Conservation (phyloP, 176 grass and related monocot genomes). For the Areca catechu region DNA sequence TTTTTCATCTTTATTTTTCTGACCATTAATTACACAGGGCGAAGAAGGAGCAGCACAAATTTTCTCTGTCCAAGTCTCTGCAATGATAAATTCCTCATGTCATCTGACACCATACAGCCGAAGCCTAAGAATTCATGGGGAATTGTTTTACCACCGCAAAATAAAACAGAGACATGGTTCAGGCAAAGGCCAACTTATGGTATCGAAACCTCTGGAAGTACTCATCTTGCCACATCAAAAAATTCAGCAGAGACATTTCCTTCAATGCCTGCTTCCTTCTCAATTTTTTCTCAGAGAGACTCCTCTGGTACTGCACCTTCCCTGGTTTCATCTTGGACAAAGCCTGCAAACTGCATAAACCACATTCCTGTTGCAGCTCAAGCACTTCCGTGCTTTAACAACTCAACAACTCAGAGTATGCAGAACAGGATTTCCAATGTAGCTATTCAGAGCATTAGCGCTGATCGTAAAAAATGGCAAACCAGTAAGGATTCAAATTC, state of each 20-base stretch:
- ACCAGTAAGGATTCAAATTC: constrained; percentile 8
- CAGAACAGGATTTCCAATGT: constrained; percentile 12
- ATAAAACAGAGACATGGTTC: constrained; percentile 15
- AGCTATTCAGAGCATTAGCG: constrained; percentile 24
- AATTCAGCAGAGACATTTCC: background rate
- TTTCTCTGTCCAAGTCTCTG: constrained; percentile 27
- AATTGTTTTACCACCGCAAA: constrained; percentile 16
- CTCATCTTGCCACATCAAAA: background rate
- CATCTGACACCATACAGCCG: constrained; percentile 22
- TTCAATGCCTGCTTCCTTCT: no score
- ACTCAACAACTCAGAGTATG: constrained; percentile 19
- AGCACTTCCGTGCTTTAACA: constrained; percentile 33
- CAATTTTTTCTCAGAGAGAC: constrained; percentile 17
- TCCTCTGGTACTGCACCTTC: constrained; percentile 20
- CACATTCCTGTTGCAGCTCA: constrained; percentile 28
- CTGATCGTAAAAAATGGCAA: constrained; percentile 14
- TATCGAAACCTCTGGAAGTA: background rate
- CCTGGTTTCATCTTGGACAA: constrained; percentile 17
- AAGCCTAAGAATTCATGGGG: constrained; percentile 6
- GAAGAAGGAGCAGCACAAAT: constrained; percentile 20
- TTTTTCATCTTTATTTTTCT: background rate
- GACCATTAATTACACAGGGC: constrained; percentile 32
- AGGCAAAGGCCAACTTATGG: constrained; percentile 12
- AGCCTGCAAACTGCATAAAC: constrained; percentile 19
- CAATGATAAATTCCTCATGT: constrained; percentile 8